A percentile compares a stretch with the other conserved stretches of the same genome.
These are phyloP conservation scores for Hypoxylon intermedium DNA, from an alignment of 495 filamentous ascomycete species.

Conservation along the genomic window DNA sequence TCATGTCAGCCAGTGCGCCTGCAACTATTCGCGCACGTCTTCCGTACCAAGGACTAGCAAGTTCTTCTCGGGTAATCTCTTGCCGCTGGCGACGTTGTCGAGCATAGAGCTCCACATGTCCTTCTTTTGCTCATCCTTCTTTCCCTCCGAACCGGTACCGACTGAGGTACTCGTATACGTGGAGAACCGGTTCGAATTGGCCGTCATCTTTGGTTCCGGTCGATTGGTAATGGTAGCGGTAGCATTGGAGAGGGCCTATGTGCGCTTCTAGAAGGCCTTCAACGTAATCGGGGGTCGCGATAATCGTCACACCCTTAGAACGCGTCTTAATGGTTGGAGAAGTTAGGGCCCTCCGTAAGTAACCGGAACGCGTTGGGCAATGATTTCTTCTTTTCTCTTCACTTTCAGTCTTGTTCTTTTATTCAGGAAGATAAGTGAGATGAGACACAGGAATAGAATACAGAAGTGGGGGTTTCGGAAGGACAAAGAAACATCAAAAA, in stretches of 20 bases:
- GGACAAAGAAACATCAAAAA: neutral
- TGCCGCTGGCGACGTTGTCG: conserved; percentile 86
- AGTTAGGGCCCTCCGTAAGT: neutral
- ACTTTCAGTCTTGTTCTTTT: conserved; percentile 6
- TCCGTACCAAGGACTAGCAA: conserved; percentile 79
- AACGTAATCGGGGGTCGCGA: conserved; percentile 18
- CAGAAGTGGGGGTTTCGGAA: neutral
- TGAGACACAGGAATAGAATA: conserved; percentile 7
- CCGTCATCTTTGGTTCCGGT: conserved; percentile 52
- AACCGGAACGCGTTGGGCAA: conserved; percentile 27
- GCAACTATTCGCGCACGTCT: conserved; percentile 12
- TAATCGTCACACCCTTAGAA: conserved; percentile 31
- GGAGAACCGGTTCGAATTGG: conserved; percentile 64
- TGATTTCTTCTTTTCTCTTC: conserved; percentile 17
- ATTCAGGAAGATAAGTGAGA: conserved; percentile 7
- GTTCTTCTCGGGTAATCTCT: conserved; percentile 91
- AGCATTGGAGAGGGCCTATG: conserved; percentile 35
- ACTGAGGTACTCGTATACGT: conserved; percentile 58
- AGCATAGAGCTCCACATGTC: conserved; percentile 96
- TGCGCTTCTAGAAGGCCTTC: conserved; percentile 2
- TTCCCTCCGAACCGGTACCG: conserved; percentile 49
- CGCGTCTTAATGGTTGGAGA: conserved; percentile 33
- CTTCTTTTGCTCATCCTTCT: conserved; percentile 80
- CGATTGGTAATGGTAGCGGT: conserved; percentile 20
- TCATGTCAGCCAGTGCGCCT: conserved; percentile 36